These are phyloP conservation scores for Ceratorhiza oryzae-sativae DNA, from an alignment of 1,284 basidiomycete genomes.

Conservation along the genomic window DNA sequence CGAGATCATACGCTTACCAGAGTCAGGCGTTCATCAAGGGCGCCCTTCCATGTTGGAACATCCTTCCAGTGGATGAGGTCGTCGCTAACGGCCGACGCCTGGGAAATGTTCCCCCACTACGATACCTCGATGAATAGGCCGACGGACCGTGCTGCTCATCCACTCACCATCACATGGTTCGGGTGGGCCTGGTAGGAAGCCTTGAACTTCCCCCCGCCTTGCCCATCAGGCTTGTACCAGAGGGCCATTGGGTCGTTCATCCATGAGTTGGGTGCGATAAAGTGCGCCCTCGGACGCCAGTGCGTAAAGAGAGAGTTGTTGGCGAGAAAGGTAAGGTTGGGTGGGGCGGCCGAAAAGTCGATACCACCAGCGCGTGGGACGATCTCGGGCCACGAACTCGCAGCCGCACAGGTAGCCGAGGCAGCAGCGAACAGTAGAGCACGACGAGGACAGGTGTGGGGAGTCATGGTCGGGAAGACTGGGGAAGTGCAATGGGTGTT, in stretches of 20 bases:
- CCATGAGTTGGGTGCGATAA: constrained; percentile 36
- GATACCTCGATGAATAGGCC: neutral
- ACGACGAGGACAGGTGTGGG: constrained; percentile 9
- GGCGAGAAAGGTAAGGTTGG: constrained; percentile 15
- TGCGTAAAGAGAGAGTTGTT: constrained; percentile 34
- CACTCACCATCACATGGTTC: constrained; percentile 25
- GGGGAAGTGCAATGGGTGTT: neutral
- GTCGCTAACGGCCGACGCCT: constrained; percentile 35
- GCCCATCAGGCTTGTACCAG: constrained; percentile 31
- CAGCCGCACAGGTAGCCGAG: constrained; percentile 4
- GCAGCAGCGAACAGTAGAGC: constrained; percentile 19
- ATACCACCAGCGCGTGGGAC: constrained; percentile 20
- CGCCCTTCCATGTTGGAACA: constrained; percentile 28
- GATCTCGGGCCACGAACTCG: constrained; percentile 21
- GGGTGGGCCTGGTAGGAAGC: constrained; percentile 35
- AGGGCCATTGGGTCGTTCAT: constrained; percentile 34
- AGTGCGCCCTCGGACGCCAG: constrained; percentile 33
- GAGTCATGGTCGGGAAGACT: constrained; percentile 7
- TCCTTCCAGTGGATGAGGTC: constrained; percentile 37
- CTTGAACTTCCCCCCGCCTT: constrained; percentile 37
- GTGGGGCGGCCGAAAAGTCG: constrained; percentile 30
- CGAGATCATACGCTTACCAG: neutral
- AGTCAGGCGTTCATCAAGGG: constrained; percentile 20
- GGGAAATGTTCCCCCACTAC: constrained; percentile 34
- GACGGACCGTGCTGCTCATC: neutral